Evolutionary conservation across 345 rosid species (phyloP).

Genomic region (Brassica juncea): DNA sequence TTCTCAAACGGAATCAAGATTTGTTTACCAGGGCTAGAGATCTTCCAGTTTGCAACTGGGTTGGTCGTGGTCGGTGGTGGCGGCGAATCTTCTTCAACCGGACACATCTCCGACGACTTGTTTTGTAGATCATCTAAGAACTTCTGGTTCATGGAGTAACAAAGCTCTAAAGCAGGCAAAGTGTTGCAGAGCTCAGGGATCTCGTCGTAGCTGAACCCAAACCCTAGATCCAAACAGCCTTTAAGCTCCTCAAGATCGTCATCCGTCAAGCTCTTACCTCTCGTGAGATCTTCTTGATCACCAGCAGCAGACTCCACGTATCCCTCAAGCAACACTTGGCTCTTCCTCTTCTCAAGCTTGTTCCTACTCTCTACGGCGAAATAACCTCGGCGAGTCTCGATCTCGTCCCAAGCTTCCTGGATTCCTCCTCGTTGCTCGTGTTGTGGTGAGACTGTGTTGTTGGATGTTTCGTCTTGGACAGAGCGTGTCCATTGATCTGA

Average conservation of each 20-base stretch:
- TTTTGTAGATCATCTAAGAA: slow-evolving; percentile 64
- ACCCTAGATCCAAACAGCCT: slow-evolving; percentile 93
- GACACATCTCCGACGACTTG: slow-evolving; percentile 48
- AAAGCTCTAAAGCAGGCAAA: slow-evolving; percentile 88
- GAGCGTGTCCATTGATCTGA: slow-evolving; percentile 40
- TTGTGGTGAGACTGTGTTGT: background rate
- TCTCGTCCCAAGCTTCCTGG: slow-evolving; percentile 22
- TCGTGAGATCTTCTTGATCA: slow-evolving; percentile 58
- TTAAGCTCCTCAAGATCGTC: slow-evolving; percentile 91
- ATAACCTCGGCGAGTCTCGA: background rate
- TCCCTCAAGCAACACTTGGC: slow-evolving; percentile 80
- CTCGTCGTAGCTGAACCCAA: slow-evolving; percentile 90
- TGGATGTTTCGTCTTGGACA: slow-evolving; percentile 1
- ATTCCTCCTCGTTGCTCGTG: slow-evolving; percentile 20
- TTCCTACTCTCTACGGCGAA: slow-evolving; percentile 13
- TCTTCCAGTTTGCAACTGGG: slow-evolving; percentile 82
- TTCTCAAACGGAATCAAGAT: background rate
- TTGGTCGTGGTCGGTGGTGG: slow-evolving; percentile 36
- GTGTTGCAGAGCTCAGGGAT: slow-evolving; percentile 95
- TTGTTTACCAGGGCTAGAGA: slow-evolving; percentile 85
- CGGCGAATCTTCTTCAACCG: slow-evolving; percentile 34
- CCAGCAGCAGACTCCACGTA: slow-evolving; percentile 48
- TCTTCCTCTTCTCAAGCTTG: slow-evolving; percentile 60
- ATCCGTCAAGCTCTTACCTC: slow-evolving; percentile 82
- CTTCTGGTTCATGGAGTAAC: slow-evolving; percentile 93